These are phyloP conservation scores for Penicillium sclerotiorum DNA, from an alignment of 2,329 filamentous ascomycete genomes.

Conservation along the genomic window DNA sequence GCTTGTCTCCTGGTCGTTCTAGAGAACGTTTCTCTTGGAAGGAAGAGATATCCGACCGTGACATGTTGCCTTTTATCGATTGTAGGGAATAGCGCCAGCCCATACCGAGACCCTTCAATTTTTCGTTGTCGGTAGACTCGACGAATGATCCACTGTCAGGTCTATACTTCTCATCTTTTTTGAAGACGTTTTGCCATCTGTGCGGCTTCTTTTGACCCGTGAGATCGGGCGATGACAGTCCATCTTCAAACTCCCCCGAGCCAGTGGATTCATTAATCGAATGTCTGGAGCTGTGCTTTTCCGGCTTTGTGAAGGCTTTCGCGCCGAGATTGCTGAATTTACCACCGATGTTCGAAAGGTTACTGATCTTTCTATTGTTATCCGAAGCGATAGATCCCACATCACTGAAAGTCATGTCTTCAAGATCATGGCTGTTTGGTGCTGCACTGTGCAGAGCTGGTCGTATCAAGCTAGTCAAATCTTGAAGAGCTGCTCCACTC, in stretches of 20 bases:
- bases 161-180: neutral
- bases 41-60: neutral
- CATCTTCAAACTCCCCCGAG: neutral
- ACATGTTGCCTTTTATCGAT: neutral
- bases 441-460: neutral
- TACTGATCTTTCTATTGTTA: neutral
- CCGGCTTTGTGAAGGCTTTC: neutral
- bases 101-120: neutral
- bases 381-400: neutral
- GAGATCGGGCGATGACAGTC: neutral
- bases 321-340: neutral
- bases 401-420: neutral
- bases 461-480: neutral
- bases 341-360: neutral
- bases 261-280: neutral
- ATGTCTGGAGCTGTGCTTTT: neutral
- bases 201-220: neutral
- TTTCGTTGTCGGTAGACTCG: neutral
- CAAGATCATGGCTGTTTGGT: neutral
- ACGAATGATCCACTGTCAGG: neutral
- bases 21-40: neutral
- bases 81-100: conserved; percentile 1
- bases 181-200: neutral
- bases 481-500: neutral
- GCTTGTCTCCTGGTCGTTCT: neutral